phyloP scores from a whole-genome alignment of 495 filamentous ascomycete genomes.

The Podospora fimiseda region DNA sequence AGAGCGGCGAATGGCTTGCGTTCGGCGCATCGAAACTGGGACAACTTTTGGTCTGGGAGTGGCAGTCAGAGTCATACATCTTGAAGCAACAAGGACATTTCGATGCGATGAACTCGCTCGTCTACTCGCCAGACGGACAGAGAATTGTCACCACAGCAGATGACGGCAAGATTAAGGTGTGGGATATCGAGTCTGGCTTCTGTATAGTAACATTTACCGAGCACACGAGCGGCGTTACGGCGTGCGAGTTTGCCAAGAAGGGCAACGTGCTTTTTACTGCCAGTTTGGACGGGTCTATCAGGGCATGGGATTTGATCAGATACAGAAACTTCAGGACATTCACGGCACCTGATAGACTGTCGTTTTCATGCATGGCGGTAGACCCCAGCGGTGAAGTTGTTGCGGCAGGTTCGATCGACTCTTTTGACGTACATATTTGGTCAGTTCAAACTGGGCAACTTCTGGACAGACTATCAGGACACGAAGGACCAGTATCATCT shows the following conservation, averaged over 20 bases:
- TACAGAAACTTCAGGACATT: slow-evolving; percentile 97
- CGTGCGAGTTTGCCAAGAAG: slow-evolving; percentile 87
- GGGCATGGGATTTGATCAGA: slow-evolving; percentile 93
- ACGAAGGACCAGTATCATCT: slow-evolving; percentile 86
- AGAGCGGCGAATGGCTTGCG: slow-evolving; percentile 91
- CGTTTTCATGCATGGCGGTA: slow-evolving; percentile 90
- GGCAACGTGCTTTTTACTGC: slow-evolving; percentile 93
- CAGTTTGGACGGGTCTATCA: slow-evolving; percentile 84
- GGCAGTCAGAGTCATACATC: slow-evolving; percentile 99
- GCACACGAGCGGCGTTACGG: slow-evolving; percentile 91
- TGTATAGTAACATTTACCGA: slow-evolving; percentile 98
- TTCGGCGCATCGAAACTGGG: slow-evolving; percentile 96
- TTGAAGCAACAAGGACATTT: slow-evolving; percentile 97
- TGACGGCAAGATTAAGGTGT: slow-evolving; percentile 96
- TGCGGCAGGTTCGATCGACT: slow-evolving; percentile 89
- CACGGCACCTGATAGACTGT: slow-evolving; percentile 82
- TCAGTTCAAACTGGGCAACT: slow-evolving; percentile 96
- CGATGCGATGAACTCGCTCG: slow-evolving; percentile 89
- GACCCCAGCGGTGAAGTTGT: slow-evolving; percentile 94
- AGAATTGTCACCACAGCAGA: slow-evolving; percentile 88
- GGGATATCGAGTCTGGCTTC: slow-evolving; percentile 94
- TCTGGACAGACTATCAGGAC: slow-evolving; percentile 81
- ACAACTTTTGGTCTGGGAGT: slow-evolving; percentile 96
- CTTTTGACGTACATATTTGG: slow-evolving; percentile 96
- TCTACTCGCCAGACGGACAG: slow-evolving; percentile 90